Evolutionary conservation across 78 protist genomes (phyloP).

Genomic region (Dictyostelium discoideum): dicty_2.7 NC_007091.3:391001-391500

Average conservation of each 20-base stretch:
- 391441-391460: conserved; percentile 29
- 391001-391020: not conserved
- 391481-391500: conserved; percentile 42
- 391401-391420: conserved; percentile 76
- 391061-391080: conserved; percentile 10
- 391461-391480: conserved; percentile 62
- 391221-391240: not conserved
- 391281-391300: conserved; percentile 61
- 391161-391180: conserved; percentile 37
- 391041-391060: conserved; percentile 26
- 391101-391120: conserved; percentile 60
- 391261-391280: conserved; percentile 70
- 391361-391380: conserved; percentile 65
- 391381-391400: conserved; percentile 62
- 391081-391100: conserved; percentile 26
- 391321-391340: conserved; percentile 71
- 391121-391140: conserved; percentile 42
- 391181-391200: not conserved
- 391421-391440: conserved; percentile 82
- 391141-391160: conserved; percentile 71
- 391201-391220: not conserved
- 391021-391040: conserved; percentile 37
- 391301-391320: conserved; percentile 74
- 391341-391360: conserved; percentile 53
- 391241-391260: not conserved